Conservation (phyloP, 2,329 filamentous ascomycete species). For the Ustulina deusta region DNA sequence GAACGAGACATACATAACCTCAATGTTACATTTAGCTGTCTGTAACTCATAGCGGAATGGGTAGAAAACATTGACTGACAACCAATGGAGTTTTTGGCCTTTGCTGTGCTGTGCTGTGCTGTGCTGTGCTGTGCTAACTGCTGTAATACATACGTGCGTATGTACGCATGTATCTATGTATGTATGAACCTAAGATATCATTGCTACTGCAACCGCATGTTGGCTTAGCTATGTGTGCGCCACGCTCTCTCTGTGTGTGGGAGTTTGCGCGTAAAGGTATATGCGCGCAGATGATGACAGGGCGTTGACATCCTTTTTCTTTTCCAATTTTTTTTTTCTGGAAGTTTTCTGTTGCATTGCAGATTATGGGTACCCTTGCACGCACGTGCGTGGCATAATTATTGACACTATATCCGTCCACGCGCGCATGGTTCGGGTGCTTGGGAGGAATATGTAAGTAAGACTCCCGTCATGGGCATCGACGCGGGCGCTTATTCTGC, state of each 20-base stretch:
- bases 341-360: constrained; percentile 44
- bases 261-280: not conserved
- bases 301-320: not conserved
- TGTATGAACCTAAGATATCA: no score
- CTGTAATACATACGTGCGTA: not conserved
- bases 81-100: constrained; percentile 3
- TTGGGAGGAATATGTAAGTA: not conserved
- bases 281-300: not conserved
- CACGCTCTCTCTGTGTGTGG: not conserved
- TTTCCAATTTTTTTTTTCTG: constrained; percentile 35
- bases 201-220: constrained; percentile 16
- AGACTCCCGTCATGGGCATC: not conserved
- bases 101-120: not conserved
- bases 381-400: constrained; percentile 15
- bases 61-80: constrained; percentile 4
- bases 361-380: constrained; percentile 23
- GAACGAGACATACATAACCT: constrained; percentile 1
- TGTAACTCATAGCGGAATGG: not conserved
- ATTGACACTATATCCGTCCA: no score
- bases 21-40: not conserved
- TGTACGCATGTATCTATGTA: constrained; percentile 10
- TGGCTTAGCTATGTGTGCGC: constrained; percentile 9
- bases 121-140: constrained; percentile 8
- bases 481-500: not conserved
- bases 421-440: not conserved